phyloP scores from a whole-genome alignment of 176 grass and related monocot genomes.

The Phoenix roebelenii region DNA sequence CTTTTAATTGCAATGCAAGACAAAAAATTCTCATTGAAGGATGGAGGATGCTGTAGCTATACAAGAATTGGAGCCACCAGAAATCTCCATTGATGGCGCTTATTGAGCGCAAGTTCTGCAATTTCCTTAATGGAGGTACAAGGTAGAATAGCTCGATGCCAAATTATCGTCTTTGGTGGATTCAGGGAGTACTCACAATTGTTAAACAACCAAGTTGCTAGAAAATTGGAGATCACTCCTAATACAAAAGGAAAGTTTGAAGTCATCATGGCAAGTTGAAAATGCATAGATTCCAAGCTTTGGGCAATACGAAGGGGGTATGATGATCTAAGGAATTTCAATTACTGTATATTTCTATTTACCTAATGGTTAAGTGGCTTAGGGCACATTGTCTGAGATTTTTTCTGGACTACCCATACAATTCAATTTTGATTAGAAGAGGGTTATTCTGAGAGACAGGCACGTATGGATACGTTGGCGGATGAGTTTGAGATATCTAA shows the following conservation, averaged over 20 bases:
- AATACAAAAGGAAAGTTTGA: neutral
- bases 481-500: too few relatives aligned
- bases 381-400: neutral
- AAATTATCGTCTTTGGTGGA: neutral
- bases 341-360: neutral
- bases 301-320: neutral
- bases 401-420: neutral
- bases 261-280: neutral
- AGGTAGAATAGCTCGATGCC: neutral
- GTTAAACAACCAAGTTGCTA: neutral
- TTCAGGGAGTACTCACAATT: neutral
- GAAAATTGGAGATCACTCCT: neutral
- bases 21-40: neutral
- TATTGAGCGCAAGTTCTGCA: neutral
- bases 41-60: neutral
- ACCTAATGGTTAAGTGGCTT: neutral
- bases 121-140: neutral
- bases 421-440: neutral
- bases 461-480: too few relatives aligned
- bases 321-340: neutral
- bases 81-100: neutral
- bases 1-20: constrained; percentile 1
- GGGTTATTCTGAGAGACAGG: too few relatives aligned
- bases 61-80: too few relatives aligned
- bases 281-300: neutral